Base-by-base conservation (phyloP, 164 flowering plant genomes). In the Platanus orientalis region DNA sequence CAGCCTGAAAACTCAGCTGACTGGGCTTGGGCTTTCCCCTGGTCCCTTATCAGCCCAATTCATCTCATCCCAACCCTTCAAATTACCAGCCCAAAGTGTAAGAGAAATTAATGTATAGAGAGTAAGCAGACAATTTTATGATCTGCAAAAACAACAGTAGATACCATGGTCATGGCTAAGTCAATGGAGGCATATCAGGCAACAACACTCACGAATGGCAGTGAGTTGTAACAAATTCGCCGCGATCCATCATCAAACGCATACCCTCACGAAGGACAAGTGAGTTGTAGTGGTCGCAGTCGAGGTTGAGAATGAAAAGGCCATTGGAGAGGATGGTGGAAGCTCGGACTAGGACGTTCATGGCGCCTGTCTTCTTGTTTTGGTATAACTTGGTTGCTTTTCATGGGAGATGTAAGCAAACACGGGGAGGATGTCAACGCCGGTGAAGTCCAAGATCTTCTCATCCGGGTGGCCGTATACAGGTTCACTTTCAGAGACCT, bases 311-410 rank as follows among this genome's bases (percentile, higher is more conserved):
- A 14, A 79, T 79, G 57, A 79, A 79, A 6, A 80, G 82, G 2
- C 82, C 82, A 29, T 79, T 79, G 48, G 82, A 79, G 53, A 79
- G 72, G 28, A 79, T 67, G 13, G 82, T 80, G 2, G 82, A 79
- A 25, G 82, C 75, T 4, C 82, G 66, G 17, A 76, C 82, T 65
- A 79, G 25, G 24, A 76, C 80, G 32, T 79, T 79, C 82, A 79
- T 79, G 32, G 82, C 80, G 0, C 82, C 82, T 27, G 82, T 80
- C 53, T 79, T 79, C 72, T 79, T 79, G 72, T 79, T 79, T 49
- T 79, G 82, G 57, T 79, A 50, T 62, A 79, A 0, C 82, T 80
- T 1, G 71, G 71, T 4, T 80, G 75, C 45, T 78, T 78, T 58
- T 78, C 81, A 20, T 79, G 70, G 23, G 81, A 78, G 14, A 76